Evolutionary conservation across 1,284 basidiomycete genomes (phyloP), one percentile per base, ranked within the genome.

Genomic region (Leucoagaricus sp.): DNA sequence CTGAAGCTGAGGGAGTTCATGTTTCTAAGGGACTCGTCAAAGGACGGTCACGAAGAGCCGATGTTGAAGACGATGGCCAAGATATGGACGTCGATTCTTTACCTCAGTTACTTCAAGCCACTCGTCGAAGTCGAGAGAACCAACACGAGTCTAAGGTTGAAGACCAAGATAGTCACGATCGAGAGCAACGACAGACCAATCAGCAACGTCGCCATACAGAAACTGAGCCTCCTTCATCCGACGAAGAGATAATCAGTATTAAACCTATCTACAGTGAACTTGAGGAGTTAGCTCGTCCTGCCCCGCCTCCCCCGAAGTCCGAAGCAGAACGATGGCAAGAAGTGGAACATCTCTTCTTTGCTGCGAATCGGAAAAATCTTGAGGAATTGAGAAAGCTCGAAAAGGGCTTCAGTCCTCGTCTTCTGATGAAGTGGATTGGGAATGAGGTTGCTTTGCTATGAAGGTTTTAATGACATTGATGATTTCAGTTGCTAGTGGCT

Each of bases 391-490:
- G 42, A 33, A 33, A 50, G 9, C 3, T 52, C 23, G 55, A 50
- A 19, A 57, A 47, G 36, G 29, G 31, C 1, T 57, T 51, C 23
- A 34, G 33, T 23, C 49, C 49, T 10, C 23, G 17, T 2, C 47
- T 57, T 29, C 19, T 57, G 44, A 57, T 51, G 55, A 23, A 41
- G 25, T 51, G 49, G 54, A 13, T 55, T 6, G 48, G 40, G 17
- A 49, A 38, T 33, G 15, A 36, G 15, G 12, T 45, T 38, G 21
- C 33, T 1, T 2, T 55, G 25, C 38, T 38, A 38, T 54, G 34
- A 54, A 29, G n/a, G n/a, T 6, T 21, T 17, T 21, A 33, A 19
- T n/a, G 31, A n/a, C 8, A 33, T 33, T 4, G 4, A 33, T 34
- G 28, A n/a, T 48, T 31, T 29, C 13, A 38, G 4, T 38, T 31